Percentiles rank a stretch among this genome's conserved stretches.
Evolutionary conservation across 441 rosid genomes (phyloP).

Genomic region (Codiaeum variegatum): DNA sequence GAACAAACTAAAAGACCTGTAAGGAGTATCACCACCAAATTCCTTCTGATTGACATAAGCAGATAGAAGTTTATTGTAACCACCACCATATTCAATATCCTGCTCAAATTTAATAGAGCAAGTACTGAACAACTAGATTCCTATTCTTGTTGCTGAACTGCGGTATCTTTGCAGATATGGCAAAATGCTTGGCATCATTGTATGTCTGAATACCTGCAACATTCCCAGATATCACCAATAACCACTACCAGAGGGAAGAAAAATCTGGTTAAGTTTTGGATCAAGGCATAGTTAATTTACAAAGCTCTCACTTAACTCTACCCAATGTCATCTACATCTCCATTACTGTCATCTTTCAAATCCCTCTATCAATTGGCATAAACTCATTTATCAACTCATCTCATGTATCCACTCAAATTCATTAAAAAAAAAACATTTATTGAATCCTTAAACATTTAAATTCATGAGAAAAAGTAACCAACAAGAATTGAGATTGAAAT

Average conservation of each 20-base stretch:
- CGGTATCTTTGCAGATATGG: constrained; percentile 78
- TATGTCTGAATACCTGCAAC: constrained; percentile 77
- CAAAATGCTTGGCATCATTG: constrained; percentile 74
- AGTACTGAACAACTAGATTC: constrained; percentile 78
- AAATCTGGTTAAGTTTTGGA: background rate
- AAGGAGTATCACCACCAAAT: constrained; percentile 88
- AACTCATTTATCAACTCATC: background rate
- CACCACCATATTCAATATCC: constrained; percentile 91
- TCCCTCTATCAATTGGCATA: background rate
- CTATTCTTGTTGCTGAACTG: constrained; percentile 77
- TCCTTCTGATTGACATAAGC: constrained; percentile 85
- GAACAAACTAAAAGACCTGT: constrained; percentile 40
- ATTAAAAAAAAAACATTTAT: background rate
- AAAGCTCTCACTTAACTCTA: no score
- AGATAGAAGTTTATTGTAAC: constrained; percentile 75
- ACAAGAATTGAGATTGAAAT: background rate
- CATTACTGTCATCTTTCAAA: background rate
- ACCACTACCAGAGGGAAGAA: constrained; percentile 42
- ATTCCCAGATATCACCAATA: constrained; percentile 22
- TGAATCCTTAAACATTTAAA: background rate
- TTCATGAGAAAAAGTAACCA: background rate
- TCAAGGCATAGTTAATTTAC: background rate
- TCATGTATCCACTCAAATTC: background rate
- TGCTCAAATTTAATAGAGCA: constrained; percentile 80
- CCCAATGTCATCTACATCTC: background rate